These are phyloP conservation scores for Cytospora mali DNA, from an alignment of 2,329 filamentous ascomycete species.

Conservation along the genomic window DNA sequence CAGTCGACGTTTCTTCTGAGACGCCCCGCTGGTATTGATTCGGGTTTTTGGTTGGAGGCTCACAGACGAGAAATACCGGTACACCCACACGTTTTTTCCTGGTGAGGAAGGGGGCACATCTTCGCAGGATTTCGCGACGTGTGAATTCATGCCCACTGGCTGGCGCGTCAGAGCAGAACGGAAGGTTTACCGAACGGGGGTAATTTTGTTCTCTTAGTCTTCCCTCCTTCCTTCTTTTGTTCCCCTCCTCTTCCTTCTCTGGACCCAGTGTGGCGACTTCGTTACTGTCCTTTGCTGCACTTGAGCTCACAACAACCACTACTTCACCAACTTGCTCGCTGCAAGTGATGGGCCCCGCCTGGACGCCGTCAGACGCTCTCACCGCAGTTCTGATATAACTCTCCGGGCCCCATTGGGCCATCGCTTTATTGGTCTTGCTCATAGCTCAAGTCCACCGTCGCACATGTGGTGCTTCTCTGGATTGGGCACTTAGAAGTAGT, in stretches of 20 bases:
- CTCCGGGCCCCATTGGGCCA: not conserved
- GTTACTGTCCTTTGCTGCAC: not conserved
- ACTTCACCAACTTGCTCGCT: not conserved
- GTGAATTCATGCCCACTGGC: slow-evolving; percentile 4
- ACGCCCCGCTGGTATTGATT: not conserved
- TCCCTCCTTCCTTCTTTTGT: no score
- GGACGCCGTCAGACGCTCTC: not conserved
- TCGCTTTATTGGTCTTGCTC: slow-evolving; percentile 6
- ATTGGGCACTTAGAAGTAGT: slow-evolving; percentile 3
- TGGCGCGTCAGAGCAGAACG: not conserved
- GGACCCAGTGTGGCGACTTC: not conserved
- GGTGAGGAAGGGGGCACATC: not conserved
- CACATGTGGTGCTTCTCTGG: slow-evolving; percentile 7
- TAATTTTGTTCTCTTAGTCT: not conserved
- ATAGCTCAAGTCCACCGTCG: not conserved
- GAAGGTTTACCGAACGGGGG: not conserved
- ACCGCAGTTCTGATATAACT: slow-evolving; percentile 9
- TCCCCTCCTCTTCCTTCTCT: no score
- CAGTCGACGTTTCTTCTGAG: not conserved
- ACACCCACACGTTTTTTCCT: not conserved
- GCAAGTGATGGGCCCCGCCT: not conserved
- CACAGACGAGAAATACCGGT: not conserved
- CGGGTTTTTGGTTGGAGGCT: not conserved
- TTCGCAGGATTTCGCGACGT: slow-evolving; percentile 5
- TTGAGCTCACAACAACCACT: not conserved